Conservation (phyloP, 768 basidiomycete species). For the Serendipita sp. region DNA sequence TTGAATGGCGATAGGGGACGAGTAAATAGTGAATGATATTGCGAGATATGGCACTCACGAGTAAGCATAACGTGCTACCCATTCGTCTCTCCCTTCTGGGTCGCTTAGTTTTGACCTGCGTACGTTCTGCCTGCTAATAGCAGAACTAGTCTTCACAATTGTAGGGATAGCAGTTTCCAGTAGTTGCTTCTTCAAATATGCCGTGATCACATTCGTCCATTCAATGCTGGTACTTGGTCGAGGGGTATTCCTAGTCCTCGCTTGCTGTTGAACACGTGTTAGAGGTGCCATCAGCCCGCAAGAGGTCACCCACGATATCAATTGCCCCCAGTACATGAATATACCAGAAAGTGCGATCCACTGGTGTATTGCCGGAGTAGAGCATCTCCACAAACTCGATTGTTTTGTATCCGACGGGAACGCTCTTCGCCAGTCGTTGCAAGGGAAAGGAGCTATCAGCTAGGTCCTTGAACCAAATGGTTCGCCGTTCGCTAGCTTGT, state of each 20-base stretch:
- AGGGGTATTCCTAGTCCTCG: not conserved
- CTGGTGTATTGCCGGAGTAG: conserved; percentile 59
- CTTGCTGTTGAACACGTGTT: not conserved
- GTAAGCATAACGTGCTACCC: conserved; percentile 68
- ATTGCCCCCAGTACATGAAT: conserved; percentile 75
- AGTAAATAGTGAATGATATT: too few species aligned
- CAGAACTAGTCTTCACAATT: conserved; percentile 56
- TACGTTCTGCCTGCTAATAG: conserved; percentile 63
- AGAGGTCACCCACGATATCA: conserved; percentile 45
- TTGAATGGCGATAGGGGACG: too few species aligned
- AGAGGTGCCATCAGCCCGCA: conserved; percentile 5
- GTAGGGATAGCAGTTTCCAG: conserved; percentile 65
- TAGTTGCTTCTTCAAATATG: conserved; percentile 71
- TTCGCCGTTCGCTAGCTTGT: conserved; percentile 60
- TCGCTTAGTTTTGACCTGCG: conserved; percentile 61
- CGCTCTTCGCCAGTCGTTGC: conserved; percentile 66
- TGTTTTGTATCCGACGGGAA: conserved; percentile 76
- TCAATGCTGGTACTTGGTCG: conserved; percentile 26
- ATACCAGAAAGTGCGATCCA: conserved; percentile 76
- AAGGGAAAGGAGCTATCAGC: conserved; percentile 69
- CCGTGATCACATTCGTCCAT: conserved; percentile 68
- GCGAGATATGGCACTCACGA: conserved; percentile 45
- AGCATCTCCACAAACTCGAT: conserved; percentile 69
- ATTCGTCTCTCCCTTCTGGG: conserved; percentile 48
- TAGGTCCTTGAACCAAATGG: conserved; percentile 70